Base-by-base conservation (phyloP, 768 basidiomycete genomes). In the Hericium erinaceus region DNA sequence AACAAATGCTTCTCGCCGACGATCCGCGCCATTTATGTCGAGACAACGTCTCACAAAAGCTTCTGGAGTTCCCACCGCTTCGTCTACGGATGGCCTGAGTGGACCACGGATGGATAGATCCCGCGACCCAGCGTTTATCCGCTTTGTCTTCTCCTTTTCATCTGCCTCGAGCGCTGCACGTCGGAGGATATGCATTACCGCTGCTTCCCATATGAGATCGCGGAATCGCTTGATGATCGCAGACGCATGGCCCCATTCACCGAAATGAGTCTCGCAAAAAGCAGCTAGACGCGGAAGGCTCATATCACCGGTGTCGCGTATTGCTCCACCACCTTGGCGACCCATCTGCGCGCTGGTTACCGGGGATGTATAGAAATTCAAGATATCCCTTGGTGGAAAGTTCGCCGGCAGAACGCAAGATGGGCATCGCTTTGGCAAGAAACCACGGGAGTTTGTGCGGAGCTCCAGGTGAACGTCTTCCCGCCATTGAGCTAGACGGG, bases 211-310 rank as follows among this genome's bases (percentile, higher is more conserved):
- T 15, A 92, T 78, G 6, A 91, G 79, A 0, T 82, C 87, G 65
- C 88, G 76, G 67, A 93, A 92, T 10, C 90, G 83, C 61, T 89
- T 89, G 64, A 88, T 77, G 56, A 94, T 89, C 2, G 83, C 74
- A 48, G 89, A 85, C 64, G 77, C 83, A 54, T 88, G 84, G 0
- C 92, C 92, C 92, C 92, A 95, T 66, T 94, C 92, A 18, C 52
- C 20, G 61, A 94, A 94, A 68, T 84, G 87, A 52, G 83, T 77
- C 69, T 95, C 93, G 73, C 92, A 94, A 4, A 84, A 76, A 9
- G 73, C 79, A 0, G 92, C 92, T 18, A 53, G 33, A 20, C 38
- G 52, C 37, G 33, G 16, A n/a, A 53, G 28, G 33, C 38, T 53
- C 52, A 53, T 39, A 20, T 39, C 38, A 8, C 33, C 37, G 20